Percentiles rank a stretch among this genome's conserved stretches.
These are phyloP conservation scores for Naganishia sp. DNA, from an alignment of 1,284 basidiomycete species.

Conservation along the genomic window DNA sequence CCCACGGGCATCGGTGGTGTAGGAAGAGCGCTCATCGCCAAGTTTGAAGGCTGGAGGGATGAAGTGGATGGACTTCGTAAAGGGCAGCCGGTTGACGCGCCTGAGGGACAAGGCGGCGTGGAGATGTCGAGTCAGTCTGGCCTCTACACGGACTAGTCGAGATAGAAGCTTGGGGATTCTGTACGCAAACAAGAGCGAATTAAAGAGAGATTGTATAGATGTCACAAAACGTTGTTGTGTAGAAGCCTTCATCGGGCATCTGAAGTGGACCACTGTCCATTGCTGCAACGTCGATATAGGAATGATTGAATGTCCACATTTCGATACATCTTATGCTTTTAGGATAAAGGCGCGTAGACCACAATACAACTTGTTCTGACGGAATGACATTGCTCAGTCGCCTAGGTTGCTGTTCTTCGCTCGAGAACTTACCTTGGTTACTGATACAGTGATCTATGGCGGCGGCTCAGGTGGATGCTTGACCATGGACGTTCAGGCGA, in stretches of 20 bases:
- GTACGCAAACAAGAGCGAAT: too few relatives aligned
- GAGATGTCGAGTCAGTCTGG: conserved; percentile 27
- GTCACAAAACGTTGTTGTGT: not conserved
- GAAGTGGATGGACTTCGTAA: conserved; percentile 40
- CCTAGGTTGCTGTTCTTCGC: not conserved
- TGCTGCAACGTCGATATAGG: not conserved
- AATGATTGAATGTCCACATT: not conserved
- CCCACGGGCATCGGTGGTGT: conserved; percentile 41
- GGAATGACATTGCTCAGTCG: not conserved
- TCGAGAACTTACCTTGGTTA: not conserved
- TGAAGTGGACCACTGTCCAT: not conserved
- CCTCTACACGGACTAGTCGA: conserved; percentile 23
- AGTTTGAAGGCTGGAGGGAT: conserved; percentile 42
- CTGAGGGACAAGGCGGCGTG: conserved; percentile 25
- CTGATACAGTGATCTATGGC: conserved; percentile 9
- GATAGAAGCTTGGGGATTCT: not conserved
- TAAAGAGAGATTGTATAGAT: not conserved
- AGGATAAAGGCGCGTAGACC: too few relatives aligned
- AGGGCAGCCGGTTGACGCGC: conserved; percentile 23
- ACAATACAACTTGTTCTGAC: too few relatives aligned
- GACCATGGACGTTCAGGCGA: not conserved
- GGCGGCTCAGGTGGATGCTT: not conserved
- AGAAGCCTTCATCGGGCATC: not conserved
- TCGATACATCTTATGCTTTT: not conserved
- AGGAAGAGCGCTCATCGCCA: conserved; percentile 41